Evolutionary conservation across 306 rosid genomes (phyloP).

Genomic region (Prunus dulcis): DNA sequence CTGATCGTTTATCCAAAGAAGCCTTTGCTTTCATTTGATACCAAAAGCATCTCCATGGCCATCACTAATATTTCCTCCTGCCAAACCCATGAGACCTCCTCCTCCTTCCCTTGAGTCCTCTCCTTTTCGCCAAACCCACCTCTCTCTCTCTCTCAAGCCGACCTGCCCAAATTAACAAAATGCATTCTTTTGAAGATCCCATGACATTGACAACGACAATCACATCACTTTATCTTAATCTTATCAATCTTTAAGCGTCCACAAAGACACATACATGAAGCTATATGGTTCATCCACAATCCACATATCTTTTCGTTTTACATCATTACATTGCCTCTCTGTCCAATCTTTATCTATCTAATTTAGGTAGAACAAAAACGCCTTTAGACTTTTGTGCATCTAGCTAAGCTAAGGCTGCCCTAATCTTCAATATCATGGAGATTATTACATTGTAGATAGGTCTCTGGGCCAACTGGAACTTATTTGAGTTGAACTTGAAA

Average conservation of each 20-base stretch:
- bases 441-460: too few relatives aligned
- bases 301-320: background rate
- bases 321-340: background rate
- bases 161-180: constrained; percentile 5
- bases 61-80: background rate
- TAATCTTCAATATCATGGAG: too few relatives aligned
- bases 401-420: too few relatives aligned
- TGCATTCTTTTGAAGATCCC: constrained; percentile 11
- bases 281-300: background rate
- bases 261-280: background rate
- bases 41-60: too few relatives aligned
- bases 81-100: background rate
- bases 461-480: too few relatives aligned
- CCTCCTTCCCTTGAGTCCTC: background rate
- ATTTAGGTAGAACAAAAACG: background rate
- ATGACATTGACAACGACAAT: constrained; percentile 16
- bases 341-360: constrained; percentile 6
- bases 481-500: too few relatives aligned
- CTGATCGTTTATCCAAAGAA: too few relatives aligned
- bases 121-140: constrained; percentile 4
- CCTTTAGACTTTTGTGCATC: background rate
- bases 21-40: too few relatives aligned
- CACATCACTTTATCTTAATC: constrained; percentile 7
- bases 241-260: background rate
- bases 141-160: constrained; percentile 3